These are phyloP conservation scores for Alternaria atra DNA, from an alignment of 2,329 filamentous ascomycete genomes.

Conservation along the genomic window DNA sequence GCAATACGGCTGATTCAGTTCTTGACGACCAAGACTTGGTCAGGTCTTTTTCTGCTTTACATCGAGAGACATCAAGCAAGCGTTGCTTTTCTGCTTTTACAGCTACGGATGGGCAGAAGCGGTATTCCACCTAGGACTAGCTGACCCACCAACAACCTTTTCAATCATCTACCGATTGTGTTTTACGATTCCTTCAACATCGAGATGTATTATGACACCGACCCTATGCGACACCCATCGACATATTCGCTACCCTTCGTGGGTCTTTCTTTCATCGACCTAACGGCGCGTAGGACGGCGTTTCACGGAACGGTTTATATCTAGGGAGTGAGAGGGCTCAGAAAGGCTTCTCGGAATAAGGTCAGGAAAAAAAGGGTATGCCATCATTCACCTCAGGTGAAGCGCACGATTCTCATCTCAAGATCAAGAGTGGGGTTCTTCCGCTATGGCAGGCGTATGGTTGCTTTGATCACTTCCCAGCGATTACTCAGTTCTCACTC, in stretches of 20 bases:
- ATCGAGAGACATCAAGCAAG: constrained; percentile 1
- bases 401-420: background rate
- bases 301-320: constrained; percentile 5
- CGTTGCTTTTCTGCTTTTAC: constrained; percentile 3
- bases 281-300: constrained; percentile 3
- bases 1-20: background rate
- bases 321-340: background rate
- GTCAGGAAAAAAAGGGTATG: constrained; percentile 10
- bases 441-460: background rate
- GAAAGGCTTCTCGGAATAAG: background rate
- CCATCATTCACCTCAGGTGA: background rate
- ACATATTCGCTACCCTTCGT: background rate
- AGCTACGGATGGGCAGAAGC: constrained; percentile 1
- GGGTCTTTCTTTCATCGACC: constrained; percentile 5
- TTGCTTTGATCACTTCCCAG: background rate
- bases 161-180: constrained; percentile 9
- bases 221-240: constrained; percentile 6
- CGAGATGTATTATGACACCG: constrained; percentile 12
- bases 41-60: background rate
- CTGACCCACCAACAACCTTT: constrained; percentile 1
- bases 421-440: background rate
- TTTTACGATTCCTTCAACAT: constrained; percentile 12
- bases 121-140: background rate
- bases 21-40: background rate
- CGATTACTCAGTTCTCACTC: background rate